Evolutionary conservation across 805 yeast species (phyloP).

Genomic region (Geotrichum ghanense): DNA sequence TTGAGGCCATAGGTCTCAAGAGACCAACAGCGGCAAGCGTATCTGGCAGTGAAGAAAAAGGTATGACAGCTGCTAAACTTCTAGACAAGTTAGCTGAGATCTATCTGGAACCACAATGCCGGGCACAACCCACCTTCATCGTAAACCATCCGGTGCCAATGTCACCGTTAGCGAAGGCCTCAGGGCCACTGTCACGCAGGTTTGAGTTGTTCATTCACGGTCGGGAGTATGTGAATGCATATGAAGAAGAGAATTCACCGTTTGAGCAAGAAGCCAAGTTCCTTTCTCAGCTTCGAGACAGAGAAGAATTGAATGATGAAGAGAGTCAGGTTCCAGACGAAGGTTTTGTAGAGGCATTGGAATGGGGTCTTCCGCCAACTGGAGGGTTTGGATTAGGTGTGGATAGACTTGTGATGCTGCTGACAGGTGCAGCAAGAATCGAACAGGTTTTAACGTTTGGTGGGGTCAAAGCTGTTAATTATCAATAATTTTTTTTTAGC

Average conservation of each 20-base stretch:
- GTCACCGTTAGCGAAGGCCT: slow-evolving; percentile 61
- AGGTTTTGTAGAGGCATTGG: slow-evolving; percentile 63
- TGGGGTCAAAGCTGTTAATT: slow-evolving; percentile 13
- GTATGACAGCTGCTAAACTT: slow-evolving; percentile 38
- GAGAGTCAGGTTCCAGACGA: slow-evolving; percentile 66
- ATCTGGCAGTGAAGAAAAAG: no score
- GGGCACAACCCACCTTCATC: slow-evolving; percentile 53
- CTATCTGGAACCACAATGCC: slow-evolving; percentile 56
- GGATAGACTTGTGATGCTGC: slow-evolving; percentile 75
- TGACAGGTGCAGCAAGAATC: slow-evolving; percentile 56
- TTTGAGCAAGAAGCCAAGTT: slow-evolving; percentile 36
- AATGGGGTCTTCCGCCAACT: slow-evolving; percentile 93
- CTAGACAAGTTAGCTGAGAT: slow-evolving; percentile 51
- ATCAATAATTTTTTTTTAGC: slow-evolving; percentile 14
- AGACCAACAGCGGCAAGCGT: slow-evolving; percentile 14
- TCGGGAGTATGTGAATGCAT: slow-evolving; percentile 79
- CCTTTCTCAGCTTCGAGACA: slow-evolving; percentile 28
- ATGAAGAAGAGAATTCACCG: slow-evolving; percentile 94
- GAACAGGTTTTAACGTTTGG: slow-evolving; percentile 19
- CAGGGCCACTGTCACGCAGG: slow-evolving; percentile 41
- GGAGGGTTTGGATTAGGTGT: slow-evolving; percentile 98
- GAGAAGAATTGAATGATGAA: slow-evolving; percentile 37
- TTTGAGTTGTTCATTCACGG: slow-evolving; percentile 80
- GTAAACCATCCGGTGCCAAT: slow-evolving; percentile 72
- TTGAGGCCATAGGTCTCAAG: slow-evolving; percentile 27